A percentile compares a stretch with the other conserved stretches of the same genome.
Conservation (phyloP, 2,329 filamentous ascomycete genomes). For the Xylaria sp. region DNA sequence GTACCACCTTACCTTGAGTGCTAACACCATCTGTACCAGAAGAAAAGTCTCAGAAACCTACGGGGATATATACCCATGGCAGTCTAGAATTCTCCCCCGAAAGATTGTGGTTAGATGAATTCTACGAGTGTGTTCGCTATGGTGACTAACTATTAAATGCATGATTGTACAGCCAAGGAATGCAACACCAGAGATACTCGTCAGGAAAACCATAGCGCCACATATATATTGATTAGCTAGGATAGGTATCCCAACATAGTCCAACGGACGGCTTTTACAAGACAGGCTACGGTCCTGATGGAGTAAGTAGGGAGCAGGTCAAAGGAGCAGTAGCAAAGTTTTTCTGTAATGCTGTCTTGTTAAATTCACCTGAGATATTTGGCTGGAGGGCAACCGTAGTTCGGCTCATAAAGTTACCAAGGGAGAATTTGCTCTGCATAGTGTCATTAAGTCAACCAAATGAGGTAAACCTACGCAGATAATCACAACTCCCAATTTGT, state of each 20-base stretch:
- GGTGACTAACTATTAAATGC: too few relatives aligned
- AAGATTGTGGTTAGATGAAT: too few relatives aligned
- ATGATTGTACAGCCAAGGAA: too few relatives aligned
- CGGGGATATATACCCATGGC: too few relatives aligned
- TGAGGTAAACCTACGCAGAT: background rate
- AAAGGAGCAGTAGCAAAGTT: background rate
- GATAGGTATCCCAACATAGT: background rate
- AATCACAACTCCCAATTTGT: background rate
- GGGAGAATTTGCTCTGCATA: background rate
- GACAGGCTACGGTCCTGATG: background rate
- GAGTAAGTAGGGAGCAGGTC: background rate
- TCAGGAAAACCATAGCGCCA: too few relatives aligned
- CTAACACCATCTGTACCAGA: too few relatives aligned
- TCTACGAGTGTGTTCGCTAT: too few relatives aligned
- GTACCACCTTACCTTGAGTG: too few relatives aligned
- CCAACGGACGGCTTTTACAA: background rate
- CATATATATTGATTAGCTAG: background rate
- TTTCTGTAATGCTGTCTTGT: background rate
- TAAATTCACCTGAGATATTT: background rate
- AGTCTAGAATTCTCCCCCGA: too few relatives aligned
- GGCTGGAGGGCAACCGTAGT: background rate
- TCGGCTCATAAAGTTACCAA: background rate
- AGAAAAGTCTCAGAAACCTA: too few relatives aligned
- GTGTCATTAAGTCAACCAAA: slow-evolving; percentile 12
- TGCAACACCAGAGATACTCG: too few relatives aligned